phyloP scores from a whole-genome alignment of 331 rosid genomes.

The Malus hybrid region DNA sequence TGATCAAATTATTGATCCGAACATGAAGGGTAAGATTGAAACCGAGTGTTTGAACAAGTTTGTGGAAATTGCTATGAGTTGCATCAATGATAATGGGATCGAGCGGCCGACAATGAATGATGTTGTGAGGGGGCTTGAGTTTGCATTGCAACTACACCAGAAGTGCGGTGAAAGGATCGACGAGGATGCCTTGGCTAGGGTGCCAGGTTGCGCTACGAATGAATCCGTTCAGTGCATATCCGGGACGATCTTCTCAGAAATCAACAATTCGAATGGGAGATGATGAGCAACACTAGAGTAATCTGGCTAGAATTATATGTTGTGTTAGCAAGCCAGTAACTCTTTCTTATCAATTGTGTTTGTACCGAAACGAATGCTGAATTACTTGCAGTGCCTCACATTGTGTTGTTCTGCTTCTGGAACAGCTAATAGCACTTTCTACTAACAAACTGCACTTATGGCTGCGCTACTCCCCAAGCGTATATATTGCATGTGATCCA shows the following conservation, averaged over 20 bases:
- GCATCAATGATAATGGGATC: slow-evolving; percentile 37
- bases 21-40: slow-evolving; percentile 18
- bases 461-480: no score
- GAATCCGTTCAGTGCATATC: background rate
- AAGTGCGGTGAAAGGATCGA: background rate
- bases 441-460: slow-evolving; percentile 20
- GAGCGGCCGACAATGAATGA: slow-evolving; percentile 51
- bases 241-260: slow-evolving; percentile 19
- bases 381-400: no score
- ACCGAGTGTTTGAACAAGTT: slow-evolving; percentile 34
- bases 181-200: background rate
- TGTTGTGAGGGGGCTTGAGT: slow-evolving; percentile 48
- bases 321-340: no score
- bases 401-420: no score
- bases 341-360: no score
- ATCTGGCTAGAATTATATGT: no score
- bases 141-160: slow-evolving; percentile 37
- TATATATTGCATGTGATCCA: no score
- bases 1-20: slow-evolving; percentile 34
- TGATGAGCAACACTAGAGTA: background rate
- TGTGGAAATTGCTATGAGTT: slow-evolving; percentile 31
- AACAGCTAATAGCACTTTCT: no score
- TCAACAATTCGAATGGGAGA: slow-evolving; percentile 5
- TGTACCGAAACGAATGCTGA: no score
- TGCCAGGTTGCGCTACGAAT: background rate